Conservation (phyloP, 352 stramenopile species). For the Phytophthora tentaculata region DNA sequence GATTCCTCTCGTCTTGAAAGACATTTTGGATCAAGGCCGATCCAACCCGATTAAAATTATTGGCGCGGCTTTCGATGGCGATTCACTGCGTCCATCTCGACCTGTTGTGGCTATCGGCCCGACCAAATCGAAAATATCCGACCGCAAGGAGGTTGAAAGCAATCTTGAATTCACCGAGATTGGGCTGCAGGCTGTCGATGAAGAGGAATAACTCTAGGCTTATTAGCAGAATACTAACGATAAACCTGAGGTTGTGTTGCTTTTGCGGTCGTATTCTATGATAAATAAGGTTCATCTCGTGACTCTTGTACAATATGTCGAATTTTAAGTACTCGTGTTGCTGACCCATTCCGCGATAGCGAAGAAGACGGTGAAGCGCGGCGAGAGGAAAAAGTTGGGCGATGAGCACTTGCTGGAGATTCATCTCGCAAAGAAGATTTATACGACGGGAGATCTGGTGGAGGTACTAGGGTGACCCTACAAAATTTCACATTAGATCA, state of each 20-base stretch:
- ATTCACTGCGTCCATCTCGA: constrained; percentile 17
- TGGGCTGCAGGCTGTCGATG: constrained; percentile 55
- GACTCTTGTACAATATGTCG: constrained; percentile 72
- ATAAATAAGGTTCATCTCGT: constrained; percentile 77
- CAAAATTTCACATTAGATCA: not conserved
- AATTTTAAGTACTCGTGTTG: constrained; percentile 71
- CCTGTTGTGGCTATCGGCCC: not conserved
- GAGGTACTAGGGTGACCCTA: constrained; percentile 27
- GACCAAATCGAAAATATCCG: constrained; percentile 14
- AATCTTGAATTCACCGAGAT: constrained; percentile 75
- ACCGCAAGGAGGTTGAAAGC: constrained; percentile 30
- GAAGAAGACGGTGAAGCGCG: constrained; percentile 12
- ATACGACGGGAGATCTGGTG: constrained; percentile 3
- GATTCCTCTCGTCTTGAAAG: constrained; percentile 69
- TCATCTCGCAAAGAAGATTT: constrained; percentile 1
- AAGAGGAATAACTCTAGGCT: constrained; percentile 26
- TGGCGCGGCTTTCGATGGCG: constrained; percentile 38
- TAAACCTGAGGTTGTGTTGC: no score
- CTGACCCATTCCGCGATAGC: constrained; percentile 21
- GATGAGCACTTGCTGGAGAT: constrained; percentile 10
- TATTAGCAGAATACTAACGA: no score
- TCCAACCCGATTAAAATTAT: constrained; percentile 48
- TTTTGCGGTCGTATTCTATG: no score
- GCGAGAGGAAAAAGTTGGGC: constrained; percentile 1
- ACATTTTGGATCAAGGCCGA: constrained; percentile 54